Evolutionary conservation across 768 basidiomycete species (phyloP), one percentile per base, ranked within the genome.

Genomic region (Macrolepiota fuliginosa): DNA sequence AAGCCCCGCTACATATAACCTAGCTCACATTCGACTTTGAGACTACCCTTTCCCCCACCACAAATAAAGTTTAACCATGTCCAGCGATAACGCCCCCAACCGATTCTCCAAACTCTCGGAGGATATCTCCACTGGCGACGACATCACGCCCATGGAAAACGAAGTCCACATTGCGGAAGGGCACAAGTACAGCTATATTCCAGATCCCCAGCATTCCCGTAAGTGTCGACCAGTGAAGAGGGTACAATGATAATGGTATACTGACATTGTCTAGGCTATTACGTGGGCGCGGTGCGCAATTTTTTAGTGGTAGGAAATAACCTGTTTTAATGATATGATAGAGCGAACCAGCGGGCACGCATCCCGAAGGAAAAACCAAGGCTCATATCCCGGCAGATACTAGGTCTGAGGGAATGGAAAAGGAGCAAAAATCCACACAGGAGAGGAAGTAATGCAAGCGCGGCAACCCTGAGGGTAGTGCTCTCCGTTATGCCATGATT

Each of bases 191-290:
- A 57, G 46, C 19, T 19, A 46, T 3, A n/a, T 47, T 36, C 56
- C 56, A 29, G 56, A 49, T 57, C 45, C 46, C 17, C 42, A 35
- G 5, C 32, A 27, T 47, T 42, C 56, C 45, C 56, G 56, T 57
- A 36, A 27, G 56, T 47, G 1, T 45, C n/a, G 3, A 19, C n/a
- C 19, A 4, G 9, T 19, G 17, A 3, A 0, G 17, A 45, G n/a
- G n/a, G n/a, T n/a, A n/a, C n/a, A n/a, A n/a, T n/a, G n/a, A 9
- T 19, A 19, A 19, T 15, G 3, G n/a, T 9, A 45, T 19, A 9
- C 42, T 45, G 42, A 45, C 42, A 12, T 17, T 45, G 29, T 19
- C n/a, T 12, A 45, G 19, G n/a, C n/a, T 45, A n/a, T 5, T 45
- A 10, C 42, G n/a, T 35, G 46, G 56, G 56, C n/a, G n/a, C 47